Evolutionary conservation across 2,329 filamentous ascomycete species (phyloP).

Genomic region (Fusarium pseudograminearum): DNA sequence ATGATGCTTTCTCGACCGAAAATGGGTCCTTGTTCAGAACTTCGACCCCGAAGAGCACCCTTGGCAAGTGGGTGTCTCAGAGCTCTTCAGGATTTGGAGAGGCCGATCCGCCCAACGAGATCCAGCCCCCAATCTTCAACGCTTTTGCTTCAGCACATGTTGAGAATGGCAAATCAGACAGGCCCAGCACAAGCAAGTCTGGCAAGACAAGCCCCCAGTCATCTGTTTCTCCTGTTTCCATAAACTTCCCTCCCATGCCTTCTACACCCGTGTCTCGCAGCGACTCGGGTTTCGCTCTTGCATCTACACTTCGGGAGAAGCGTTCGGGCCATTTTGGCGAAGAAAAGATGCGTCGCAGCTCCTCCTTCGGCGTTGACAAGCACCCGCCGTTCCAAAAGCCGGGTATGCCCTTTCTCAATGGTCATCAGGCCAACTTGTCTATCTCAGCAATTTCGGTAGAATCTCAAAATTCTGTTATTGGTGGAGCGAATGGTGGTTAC

Average conservation of each 20-base stretch:
- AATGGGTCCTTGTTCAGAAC: slow-evolving; percentile 83
- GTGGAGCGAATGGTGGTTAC: slow-evolving; percentile 30
- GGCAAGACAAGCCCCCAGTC: slow-evolving; percentile 71
- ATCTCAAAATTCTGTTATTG: slow-evolving; percentile 76
- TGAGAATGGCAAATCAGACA: slow-evolving; percentile 74
- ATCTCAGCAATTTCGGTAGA: slow-evolving; percentile 71
- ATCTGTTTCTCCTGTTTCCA: slow-evolving; percentile 80
- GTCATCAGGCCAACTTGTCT: slow-evolving; percentile 69
- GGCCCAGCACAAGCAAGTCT: slow-evolving; percentile 80
- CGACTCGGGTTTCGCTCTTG: slow-evolving; percentile 90
- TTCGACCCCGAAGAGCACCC: slow-evolving; percentile 74
- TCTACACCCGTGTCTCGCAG: slow-evolving; percentile 85
- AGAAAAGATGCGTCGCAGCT: slow-evolving; percentile 83
- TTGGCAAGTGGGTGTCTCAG: slow-evolving; percentile 88
- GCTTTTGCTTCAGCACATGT: slow-evolving; percentile 84
- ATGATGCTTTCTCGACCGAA: slow-evolving; percentile 90
- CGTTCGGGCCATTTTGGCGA: slow-evolving; percentile 91
- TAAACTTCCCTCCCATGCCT: slow-evolving; percentile 80
- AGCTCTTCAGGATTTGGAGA: slow-evolving; percentile 91
- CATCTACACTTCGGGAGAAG: slow-evolving; percentile 90
- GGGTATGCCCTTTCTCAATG: slow-evolving; percentile 78
- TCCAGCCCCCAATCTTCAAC: slow-evolving; percentile 83
- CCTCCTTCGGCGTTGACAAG: slow-evolving; percentile 87
- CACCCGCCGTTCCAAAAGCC: slow-evolving; percentile 75
- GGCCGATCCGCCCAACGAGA: slow-evolving; percentile 62